phyloP scores from a whole-genome alignment of 108 stramenopile species.

The Skeletonema costatum region DNA sequence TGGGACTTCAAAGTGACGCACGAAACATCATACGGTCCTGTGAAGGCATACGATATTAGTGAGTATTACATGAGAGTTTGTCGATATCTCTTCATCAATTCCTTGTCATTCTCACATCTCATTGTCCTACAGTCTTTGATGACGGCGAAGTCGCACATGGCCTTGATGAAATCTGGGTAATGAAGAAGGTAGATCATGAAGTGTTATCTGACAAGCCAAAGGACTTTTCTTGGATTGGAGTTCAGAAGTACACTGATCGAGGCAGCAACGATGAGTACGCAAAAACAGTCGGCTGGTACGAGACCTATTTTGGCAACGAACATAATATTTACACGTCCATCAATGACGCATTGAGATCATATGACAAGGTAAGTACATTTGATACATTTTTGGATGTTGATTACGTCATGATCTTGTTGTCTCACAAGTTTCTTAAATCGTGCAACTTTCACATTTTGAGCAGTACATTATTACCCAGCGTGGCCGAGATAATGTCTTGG shows the following conservation, averaged over 20 bases:
- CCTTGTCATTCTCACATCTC: neutral
- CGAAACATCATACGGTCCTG: conserved; percentile 2
- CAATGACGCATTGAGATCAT: conserved; percentile 5
- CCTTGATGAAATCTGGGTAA: conserved; percentile 9
- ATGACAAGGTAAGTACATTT: conserved; percentile 10
- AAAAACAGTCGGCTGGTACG: conserved; percentile 12
- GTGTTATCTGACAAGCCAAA: neutral
- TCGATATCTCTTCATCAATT: neutral
- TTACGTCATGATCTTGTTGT: no score
- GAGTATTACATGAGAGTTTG: neutral
- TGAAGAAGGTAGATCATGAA: conserved; percentile 15
- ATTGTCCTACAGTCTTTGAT: neutral
- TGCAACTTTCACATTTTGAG: neutral
- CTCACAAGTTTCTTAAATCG: neutral
- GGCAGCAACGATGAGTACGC: conserved; percentile 6
- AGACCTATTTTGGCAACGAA: neutral
- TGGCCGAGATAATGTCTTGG: neutral
- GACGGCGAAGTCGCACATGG: neutral
- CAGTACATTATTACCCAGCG: neutral
- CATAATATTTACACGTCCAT: conserved; percentile 6
- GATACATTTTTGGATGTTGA: neutral
- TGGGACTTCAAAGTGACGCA: conserved; percentile 6
- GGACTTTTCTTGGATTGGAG: conserved; percentile 15
- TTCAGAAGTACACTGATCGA: conserved; percentile 1
- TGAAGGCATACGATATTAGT: conserved; percentile 5